Evolutionary conservation across 805 yeast species (phyloP).

Genomic region (Blastobotrys americana): DNA sequence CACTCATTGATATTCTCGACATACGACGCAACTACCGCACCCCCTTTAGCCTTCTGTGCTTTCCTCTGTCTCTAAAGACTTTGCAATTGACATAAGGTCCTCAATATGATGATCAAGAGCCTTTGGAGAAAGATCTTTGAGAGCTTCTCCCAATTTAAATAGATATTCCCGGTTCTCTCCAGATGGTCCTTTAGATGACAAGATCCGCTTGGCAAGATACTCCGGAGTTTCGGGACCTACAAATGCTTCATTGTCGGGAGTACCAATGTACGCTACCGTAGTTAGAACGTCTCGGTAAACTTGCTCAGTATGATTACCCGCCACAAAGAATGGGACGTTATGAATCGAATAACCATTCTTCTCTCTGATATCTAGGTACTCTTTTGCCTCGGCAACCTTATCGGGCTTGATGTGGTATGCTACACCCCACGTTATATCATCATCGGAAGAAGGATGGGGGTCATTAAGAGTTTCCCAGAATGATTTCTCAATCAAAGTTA

Average conservation of each 20-base stretch:
- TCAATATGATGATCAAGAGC: conserved; percentile 39
- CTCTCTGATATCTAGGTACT: conserved; percentile 73
- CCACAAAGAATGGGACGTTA: conserved; percentile 54
- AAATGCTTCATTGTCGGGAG: conserved; percentile 71
- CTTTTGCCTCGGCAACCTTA: conserved; percentile 51
- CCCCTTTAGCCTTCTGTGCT: too few relatives aligned
- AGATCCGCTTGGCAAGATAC: conserved; percentile 55
- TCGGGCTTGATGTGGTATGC: conserved; percentile 73
- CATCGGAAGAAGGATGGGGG: conserved; percentile 30
- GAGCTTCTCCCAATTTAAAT: conserved; percentile 43
- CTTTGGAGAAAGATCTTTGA: conserved; percentile 35
- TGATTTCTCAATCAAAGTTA: conserved; percentile 59
- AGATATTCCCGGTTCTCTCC: conserved; percentile 76
- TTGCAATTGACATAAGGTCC: conserved; percentile 30
- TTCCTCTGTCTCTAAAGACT: conserved; percentile 2
- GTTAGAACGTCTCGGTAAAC: conserved; percentile 28
- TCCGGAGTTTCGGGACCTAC: conserved; percentile 68
- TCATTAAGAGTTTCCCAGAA: conserved; percentile 43
- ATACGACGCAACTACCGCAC: too few relatives aligned
- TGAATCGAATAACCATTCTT: conserved; percentile 81
- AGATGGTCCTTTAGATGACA: conserved; percentile 61
- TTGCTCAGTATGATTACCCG: conserved; percentile 10
- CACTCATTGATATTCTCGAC: too few relatives aligned
- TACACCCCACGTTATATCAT: conserved; percentile 56
- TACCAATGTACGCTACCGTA: conserved; percentile 75